phyloP scores from a whole-genome alignment of 2,329 filamentous ascomycete genomes.

The Botrytis tulipae region DNA sequence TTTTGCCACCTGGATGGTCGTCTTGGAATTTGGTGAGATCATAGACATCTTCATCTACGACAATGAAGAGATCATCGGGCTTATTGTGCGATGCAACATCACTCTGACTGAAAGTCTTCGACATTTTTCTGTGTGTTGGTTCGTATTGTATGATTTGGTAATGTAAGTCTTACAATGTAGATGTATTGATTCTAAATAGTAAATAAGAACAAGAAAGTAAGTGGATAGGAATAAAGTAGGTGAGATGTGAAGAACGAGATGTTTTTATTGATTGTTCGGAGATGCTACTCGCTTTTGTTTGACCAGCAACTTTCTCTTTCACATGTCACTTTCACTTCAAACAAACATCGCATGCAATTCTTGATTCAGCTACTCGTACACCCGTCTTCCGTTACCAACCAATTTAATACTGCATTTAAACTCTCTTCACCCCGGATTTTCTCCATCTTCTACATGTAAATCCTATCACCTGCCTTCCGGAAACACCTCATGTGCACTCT shows the following conservation, averaged over 20 bases:
- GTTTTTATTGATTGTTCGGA: neutral
- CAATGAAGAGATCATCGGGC: conserved; percentile 78
- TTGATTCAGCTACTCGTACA: neutral
- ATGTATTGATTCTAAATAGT: neutral
- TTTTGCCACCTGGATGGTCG: conserved; percentile 61
- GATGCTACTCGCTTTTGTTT: conserved; percentile 5
- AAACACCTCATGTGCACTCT: conserved; percentile 6
- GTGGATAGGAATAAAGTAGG: neutral
- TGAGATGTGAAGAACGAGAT: neutral
- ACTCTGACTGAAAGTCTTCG: conserved; percentile 76
- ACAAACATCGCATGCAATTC: neutral
- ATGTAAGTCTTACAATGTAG: neutral
- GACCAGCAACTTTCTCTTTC: conserved; percentile 9
- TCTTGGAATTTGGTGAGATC: conserved; percentile 88
- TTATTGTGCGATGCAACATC: conserved; percentile 95
- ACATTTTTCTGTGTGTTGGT: conserved; percentile 56
- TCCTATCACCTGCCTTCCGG: conserved; percentile 2
- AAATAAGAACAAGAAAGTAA: neutral
- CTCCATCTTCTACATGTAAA: conserved; percentile 7
- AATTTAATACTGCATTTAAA: neutral
- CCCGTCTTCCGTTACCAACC: neutral
- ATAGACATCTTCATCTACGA: conserved; percentile 94
- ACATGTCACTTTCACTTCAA: conserved; percentile 16
- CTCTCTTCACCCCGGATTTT: conserved; percentile 14
- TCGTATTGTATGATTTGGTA: neutral